Evolutionary conservation across 2,329 filamentous ascomycete genomes (phyloP).

Genomic region (Periconia sp.): DNA sequence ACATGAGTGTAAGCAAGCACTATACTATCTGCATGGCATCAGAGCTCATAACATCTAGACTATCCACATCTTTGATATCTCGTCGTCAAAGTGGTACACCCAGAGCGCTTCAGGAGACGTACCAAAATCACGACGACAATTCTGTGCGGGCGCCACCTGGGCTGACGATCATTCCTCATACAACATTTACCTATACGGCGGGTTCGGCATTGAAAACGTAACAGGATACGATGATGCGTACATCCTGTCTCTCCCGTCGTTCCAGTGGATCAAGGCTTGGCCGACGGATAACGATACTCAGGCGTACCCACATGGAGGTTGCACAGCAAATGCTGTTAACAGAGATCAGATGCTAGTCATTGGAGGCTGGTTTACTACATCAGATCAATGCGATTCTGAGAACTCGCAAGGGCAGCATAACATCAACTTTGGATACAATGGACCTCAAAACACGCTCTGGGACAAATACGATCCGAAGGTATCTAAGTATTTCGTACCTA

Average conservation of each 20-base stretch:
- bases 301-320: slow-evolving; percentile 59
- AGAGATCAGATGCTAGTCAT: slow-evolving; percentile 68
- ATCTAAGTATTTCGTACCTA: slow-evolving; percentile 61
- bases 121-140: slow-evolving; percentile 61
- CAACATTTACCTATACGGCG: slow-evolving; percentile 71
- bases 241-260: slow-evolving; percentile 66
- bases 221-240: slow-evolving; percentile 68
- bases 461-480: slow-evolving; percentile 58
- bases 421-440: slow-evolving; percentile 60
- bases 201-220: slow-evolving; percentile 56
- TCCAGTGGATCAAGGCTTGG: slow-evolving; percentile 67
- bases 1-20: slow-evolving; percentile 42
- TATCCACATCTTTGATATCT: slow-evolving; percentile 67
- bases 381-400: slow-evolving; percentile 59
- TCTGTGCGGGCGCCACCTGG: slow-evolving; percentile 68
- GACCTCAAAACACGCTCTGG: slow-evolving; percentile 57
- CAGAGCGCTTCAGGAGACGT: slow-evolving; percentile 62
- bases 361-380: slow-evolving; percentile 63
- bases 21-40: neutral
- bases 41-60: slow-evolving; percentile 46
- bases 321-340: slow-evolving; percentile 62
- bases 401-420: slow-evolving; percentile 63
- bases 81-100: slow-evolving; percentile 64
- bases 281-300: slow-evolving; percentile 51
- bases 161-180: slow-evolving; percentile 66